phyloP scores from a whole-genome alignment of 2,329 filamentous ascomycete genomes.

The Trichoderma sp. region DNA sequence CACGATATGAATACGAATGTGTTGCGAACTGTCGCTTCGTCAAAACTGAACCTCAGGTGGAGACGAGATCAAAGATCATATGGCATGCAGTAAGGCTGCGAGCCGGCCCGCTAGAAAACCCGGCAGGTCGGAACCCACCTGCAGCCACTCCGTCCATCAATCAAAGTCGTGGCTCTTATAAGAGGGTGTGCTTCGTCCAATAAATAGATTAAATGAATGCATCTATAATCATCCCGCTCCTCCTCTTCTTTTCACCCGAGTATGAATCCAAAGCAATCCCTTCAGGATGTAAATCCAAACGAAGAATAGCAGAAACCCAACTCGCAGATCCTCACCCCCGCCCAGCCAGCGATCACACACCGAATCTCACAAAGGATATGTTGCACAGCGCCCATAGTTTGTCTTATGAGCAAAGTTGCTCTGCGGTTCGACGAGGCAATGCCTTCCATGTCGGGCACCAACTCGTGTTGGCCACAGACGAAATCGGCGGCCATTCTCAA shows the following conservation, averaged over 20 bases:
- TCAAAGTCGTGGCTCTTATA: background rate
- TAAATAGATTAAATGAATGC: background rate
- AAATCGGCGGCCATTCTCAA: background rate
- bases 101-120: slow-evolving; percentile 32
- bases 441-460: background rate
- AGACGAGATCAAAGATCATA: background rate
- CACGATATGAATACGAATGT: background rate
- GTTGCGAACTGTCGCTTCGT: background rate
- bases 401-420: background rate
- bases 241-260: background rate
- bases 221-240: background rate
- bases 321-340: background rate
- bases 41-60: slow-evolving; percentile 10
- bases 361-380: background rate
- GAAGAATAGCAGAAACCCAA: background rate
- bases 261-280: no score
- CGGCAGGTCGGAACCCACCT: slow-evolving; percentile 18
- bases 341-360: background rate
- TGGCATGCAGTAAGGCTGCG: slow-evolving; percentile 22
- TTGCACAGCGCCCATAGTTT: slow-evolving; percentile 13
- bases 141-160: background rate
- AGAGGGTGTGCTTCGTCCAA: background rate
- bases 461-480: background rate
- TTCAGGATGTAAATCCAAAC: background rate
- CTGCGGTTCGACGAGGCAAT: background rate